Conservation (phyloP, 1,284 basidiomycete genomes). For the Microbotryum intermedium region DNA sequence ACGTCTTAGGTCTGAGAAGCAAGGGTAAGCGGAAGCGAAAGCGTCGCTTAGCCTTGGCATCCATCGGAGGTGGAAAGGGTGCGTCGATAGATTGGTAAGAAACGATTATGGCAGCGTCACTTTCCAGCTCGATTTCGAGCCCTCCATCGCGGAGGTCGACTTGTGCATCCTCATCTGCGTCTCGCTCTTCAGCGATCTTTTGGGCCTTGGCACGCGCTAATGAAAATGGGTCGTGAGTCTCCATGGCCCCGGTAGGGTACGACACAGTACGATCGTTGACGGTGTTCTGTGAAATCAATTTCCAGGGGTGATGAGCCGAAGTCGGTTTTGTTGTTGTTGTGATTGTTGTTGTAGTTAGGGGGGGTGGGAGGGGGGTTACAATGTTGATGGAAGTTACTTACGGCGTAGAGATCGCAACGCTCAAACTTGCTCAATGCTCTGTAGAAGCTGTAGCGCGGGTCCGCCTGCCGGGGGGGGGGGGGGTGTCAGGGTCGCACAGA, state of each 20-base stretch:
- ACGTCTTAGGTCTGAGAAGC: slow-evolving; percentile 12
- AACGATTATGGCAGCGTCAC: slow-evolving; percentile 4
- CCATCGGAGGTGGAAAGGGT: background rate
- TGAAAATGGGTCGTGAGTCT: slow-evolving; percentile 50
- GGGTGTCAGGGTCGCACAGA: too few relatives aligned
- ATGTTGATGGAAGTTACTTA: too few relatives aligned
- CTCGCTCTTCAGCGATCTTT: slow-evolving; percentile 7
- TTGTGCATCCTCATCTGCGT: slow-evolving; percentile 11
- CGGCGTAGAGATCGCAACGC: slow-evolving; percentile 65
- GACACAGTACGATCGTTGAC: slow-evolving; percentile 58
- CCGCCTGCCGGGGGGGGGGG: slow-evolving; percentile 39
- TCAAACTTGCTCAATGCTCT: slow-evolving; percentile 62
- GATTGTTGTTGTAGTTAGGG: too few relatives aligned
- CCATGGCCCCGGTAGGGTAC: slow-evolving; percentile 67
- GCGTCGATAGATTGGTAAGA: background rate
- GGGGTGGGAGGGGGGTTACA: too few relatives aligned
- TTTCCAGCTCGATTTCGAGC: slow-evolving; percentile 11
- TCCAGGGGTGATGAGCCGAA: too few relatives aligned
- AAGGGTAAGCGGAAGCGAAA: slow-evolving; percentile 1
- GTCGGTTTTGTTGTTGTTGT: too few relatives aligned
- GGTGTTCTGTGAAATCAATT: background rate
- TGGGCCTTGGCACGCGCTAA: slow-evolving; percentile 24
- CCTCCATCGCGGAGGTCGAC: slow-evolving; percentile 20
- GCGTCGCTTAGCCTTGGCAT: background rate
- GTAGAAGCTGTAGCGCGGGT: slow-evolving; percentile 69